Evolutionary conservation across 2,329 filamentous ascomycete genomes (phyloP).

Genomic region (Lachnellula cervina): DNA sequence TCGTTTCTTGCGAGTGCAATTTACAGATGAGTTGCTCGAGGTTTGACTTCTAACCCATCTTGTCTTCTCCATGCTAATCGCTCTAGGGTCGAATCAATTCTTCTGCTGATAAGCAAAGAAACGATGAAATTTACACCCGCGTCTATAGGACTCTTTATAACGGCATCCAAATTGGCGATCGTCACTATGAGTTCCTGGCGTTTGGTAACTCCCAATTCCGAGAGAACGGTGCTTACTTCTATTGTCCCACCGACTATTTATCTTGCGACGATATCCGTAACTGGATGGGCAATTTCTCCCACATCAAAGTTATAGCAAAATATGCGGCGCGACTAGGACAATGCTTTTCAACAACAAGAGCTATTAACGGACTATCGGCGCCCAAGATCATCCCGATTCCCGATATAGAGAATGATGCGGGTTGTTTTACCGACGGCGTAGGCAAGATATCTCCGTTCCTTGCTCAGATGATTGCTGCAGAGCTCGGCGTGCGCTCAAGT

Average conservation of each 20-base stretch:
- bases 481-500: conserved; percentile 58
- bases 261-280: conserved; percentile 71
- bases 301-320: conserved; percentile 82
- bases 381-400: conserved; percentile 53
- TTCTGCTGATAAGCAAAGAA: conserved; percentile 44
- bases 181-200: conserved; percentile 82
- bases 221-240: conserved; percentile 90
- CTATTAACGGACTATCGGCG: conserved; percentile 59
- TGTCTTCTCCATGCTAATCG: conserved; percentile 11
- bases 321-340: conserved; percentile 86
- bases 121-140: conserved; percentile 69
- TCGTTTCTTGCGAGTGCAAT: conserved; percentile 83
- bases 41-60: conserved; percentile 24
- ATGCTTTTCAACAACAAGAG: conserved; percentile 89
- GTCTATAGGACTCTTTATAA: conserved; percentile 67
- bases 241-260: conserved; percentile 63
- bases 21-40: conserved; percentile 68
- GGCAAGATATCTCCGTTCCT: conserved; percentile 83
- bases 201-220: conserved; percentile 95
- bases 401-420: conserved; percentile 65
- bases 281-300: conserved; percentile 81
- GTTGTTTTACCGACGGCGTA: conserved; percentile 85
- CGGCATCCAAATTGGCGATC: conserved; percentile 77
- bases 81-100: conserved; percentile 55
- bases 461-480: conserved; percentile 65